Percentiles rank a stretch among this genome's conserved stretches.
Conservation (phyloP, 1,284 basidiomycete species). For the Irpex rosettiformis region DNA sequence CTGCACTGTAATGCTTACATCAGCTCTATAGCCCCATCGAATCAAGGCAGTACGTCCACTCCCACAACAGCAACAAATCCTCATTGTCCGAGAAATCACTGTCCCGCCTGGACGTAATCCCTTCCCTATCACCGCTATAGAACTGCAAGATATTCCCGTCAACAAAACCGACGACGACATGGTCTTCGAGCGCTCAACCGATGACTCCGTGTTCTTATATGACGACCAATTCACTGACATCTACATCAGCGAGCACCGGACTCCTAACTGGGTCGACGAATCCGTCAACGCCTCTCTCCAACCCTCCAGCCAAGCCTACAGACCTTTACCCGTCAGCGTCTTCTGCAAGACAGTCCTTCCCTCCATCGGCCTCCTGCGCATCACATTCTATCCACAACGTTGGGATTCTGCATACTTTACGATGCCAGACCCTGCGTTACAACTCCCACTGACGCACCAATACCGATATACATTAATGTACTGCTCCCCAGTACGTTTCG, state of each 20-base stretch:
- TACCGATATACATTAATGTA: slow-evolving; percentile 10
- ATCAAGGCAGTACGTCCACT: slow-evolving; percentile 53
- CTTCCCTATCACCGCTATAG: too few relatives aligned
- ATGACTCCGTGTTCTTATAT: neutral
- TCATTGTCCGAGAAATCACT: slow-evolving; percentile 51
- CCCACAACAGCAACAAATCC: slow-evolving; percentile 48
- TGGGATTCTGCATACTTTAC: slow-evolving; percentile 3
- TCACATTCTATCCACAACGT: slow-evolving; percentile 19
- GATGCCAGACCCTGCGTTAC: slow-evolving; percentile 1
- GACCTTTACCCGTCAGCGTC: slow-evolving; percentile 40
- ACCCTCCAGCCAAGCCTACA: slow-evolving; percentile 27
- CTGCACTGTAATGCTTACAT: slow-evolving; percentile 12
- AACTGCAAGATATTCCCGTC: neutral
- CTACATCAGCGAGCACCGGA: slow-evolving; percentile 48
- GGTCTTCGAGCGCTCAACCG: neutral
- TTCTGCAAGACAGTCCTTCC: slow-evolving; percentile 13
- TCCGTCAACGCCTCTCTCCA: slow-evolving; percentile 19
- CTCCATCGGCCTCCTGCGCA: slow-evolving; percentile 14
- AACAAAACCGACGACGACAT: neutral
- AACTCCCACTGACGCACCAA: slow-evolving; percentile 3
- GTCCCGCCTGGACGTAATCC: too few relatives aligned
- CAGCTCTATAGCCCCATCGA: slow-evolving; percentile 38
- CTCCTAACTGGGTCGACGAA: slow-evolving; percentile 32
- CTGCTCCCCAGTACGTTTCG: slow-evolving; percentile 12
- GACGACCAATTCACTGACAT: slow-evolving; percentile 33